Evolutionary conservation across 768 basidiomycete species (phyloP), one percentile per base, ranked within the genome.

Genomic region (Leucocoprinus leucothites): DNA sequence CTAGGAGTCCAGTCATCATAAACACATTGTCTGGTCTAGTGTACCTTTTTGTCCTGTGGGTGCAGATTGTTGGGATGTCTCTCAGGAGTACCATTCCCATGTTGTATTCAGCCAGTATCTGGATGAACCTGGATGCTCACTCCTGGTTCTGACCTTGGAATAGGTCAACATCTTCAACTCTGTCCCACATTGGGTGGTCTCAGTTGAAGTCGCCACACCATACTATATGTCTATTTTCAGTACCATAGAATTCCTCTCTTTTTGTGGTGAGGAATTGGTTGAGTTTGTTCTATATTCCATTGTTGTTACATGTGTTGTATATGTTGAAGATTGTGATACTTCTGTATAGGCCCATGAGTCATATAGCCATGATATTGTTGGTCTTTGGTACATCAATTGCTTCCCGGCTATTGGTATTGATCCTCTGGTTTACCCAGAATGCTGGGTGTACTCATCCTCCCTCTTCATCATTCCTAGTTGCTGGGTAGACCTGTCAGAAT

Each of bases 11-110:
- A 0, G 45, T 36, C 3, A 70, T 60, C 26, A 61, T 57, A 57
- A 74, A 81, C 0, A 81, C 71, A 50, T 82, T 81, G 63, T 81
- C 77, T 1, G 70, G 69, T 5, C 74, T 50, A 1, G 75, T 72
- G 22, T 60, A 65, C 46, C 73, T 74, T 14, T 70, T 68, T 0
- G 74, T 66, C 1, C 24, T 43, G 0, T 35, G 35, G 0, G 68
- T 61, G 13, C 69, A 22, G 0, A 81, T 65, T 0, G 74, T 83
- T 0, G 73, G 75, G 0, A 65, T 61, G 0, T 63, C 64, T 16
- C 61, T 58, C 0, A 69, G 73, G 0, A 82, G 69, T 0, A 64
- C 51, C 74, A 74, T 72, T 0, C 52, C 8, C 63, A 82, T 65
- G 1, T 62, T 58, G 49, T 68, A 53, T 0, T 63, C 61, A 0